These are phyloP conservation scores for Discostella pseudostelligera DNA, from an alignment of 108 stramenopile species.

Conservation along the genomic window DNA sequence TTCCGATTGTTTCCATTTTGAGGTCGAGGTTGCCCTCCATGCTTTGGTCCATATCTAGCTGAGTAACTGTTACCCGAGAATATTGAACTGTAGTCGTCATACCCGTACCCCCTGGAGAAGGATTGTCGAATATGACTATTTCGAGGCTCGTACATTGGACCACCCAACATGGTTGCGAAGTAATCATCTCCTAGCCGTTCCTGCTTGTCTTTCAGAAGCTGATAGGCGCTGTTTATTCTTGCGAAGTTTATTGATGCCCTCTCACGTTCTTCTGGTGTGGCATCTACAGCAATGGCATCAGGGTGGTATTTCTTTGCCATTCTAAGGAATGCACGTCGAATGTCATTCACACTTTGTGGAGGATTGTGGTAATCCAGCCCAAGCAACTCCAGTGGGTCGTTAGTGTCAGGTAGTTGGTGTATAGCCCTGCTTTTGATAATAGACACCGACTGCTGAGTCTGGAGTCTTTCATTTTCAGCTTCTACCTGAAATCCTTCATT, in stretches of 20 bases:
- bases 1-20: neutral
- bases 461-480: no score
- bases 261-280: slow-evolving; percentile 59
- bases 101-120: slow-evolving; percentile 24
- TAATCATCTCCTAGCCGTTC: slow-evolving; percentile 11
- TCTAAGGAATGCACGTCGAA: slow-evolving; percentile 69
- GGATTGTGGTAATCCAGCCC: slow-evolving; percentile 35
- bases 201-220: slow-evolving; percentile 47
- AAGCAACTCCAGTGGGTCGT: slow-evolving; percentile 45
- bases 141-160: slow-evolving; percentile 28
- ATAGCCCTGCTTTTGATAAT: slow-evolving; percentile 16
- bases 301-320: slow-evolving; percentile 78
- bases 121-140: slow-evolving; percentile 20
- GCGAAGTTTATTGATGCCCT: slow-evolving; percentile 63
- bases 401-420: slow-evolving; percentile 36
- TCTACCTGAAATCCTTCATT: no score
- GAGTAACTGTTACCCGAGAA: slow-evolving; percentile 21
- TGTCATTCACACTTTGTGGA: slow-evolving; percentile 56
- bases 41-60: slow-evolving; percentile 20
- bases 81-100: slow-evolving; percentile 12
- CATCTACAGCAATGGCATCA: slow-evolving; percentile 55
- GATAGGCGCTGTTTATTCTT: slow-evolving; percentile 74
- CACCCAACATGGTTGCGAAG: slow-evolving; percentile 32
- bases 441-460: neutral
- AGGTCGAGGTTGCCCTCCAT: slow-evolving; percentile 10